These are phyloP conservation scores for Heliamphora pulchella DNA, from an alignment of 179 eudicot species.

Conservation along the genomic window DNA sequence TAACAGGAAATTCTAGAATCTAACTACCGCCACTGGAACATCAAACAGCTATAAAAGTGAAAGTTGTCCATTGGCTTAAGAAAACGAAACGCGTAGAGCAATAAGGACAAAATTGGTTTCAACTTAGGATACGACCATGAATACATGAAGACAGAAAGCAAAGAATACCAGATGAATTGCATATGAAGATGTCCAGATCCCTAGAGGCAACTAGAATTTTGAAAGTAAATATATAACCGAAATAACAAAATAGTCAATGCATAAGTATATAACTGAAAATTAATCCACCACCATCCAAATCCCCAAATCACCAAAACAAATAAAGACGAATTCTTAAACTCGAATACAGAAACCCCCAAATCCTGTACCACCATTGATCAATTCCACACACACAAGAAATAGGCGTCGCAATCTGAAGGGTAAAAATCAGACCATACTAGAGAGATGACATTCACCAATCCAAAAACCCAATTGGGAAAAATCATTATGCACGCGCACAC, in stretches of 20 bases:
- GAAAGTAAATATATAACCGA: neutral
- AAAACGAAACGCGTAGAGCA: neutral
- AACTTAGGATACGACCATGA: neutral
- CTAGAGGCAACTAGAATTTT: neutral
- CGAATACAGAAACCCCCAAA: neutral
- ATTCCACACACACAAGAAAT: neutral
- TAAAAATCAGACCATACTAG: conserved; percentile 3
- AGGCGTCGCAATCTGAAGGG: neutral
- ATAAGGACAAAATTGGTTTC: neutral
- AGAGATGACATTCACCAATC: neutral
- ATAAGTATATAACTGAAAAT: neutral
- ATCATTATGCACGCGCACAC: neutral
- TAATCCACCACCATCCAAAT: neutral
- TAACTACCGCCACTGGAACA: neutral
- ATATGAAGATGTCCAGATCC: neutral
- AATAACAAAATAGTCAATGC: neutral
- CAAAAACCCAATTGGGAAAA: conserved; percentile 11
- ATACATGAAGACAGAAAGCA: too few relatives aligned
- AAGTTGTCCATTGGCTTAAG: neutral
- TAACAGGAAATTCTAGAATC: neutral
- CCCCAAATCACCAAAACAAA: neutral
- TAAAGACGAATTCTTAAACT: neutral
- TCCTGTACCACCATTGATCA: neutral
- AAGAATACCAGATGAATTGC: neutral
- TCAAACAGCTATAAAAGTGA: neutral